phyloP scores from a whole-genome alignment of 116 monocot genomes.

The Posidonia oceanica region DNA sequence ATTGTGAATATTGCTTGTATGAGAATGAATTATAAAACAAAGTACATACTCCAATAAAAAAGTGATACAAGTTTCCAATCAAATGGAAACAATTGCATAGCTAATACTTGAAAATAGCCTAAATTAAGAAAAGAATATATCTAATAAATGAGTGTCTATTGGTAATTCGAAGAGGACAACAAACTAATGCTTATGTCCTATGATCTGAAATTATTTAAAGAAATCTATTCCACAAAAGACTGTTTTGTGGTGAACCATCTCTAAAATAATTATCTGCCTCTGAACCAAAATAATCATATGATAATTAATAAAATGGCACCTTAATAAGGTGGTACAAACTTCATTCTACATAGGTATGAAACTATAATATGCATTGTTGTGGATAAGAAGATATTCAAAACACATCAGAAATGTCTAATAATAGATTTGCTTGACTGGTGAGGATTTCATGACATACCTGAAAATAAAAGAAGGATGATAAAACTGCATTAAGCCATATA shows the following conservation, averaged over 20 bases:
- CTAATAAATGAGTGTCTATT: background rate
- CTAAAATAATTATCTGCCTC: background rate
- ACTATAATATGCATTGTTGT: too few relatives aligned
- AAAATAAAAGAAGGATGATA: slow-evolving; percentile 93
- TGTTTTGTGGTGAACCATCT: background rate
- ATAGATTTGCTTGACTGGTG: background rate
- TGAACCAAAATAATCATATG: too few relatives aligned
- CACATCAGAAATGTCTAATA: background rate
- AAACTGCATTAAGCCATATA: slow-evolving; percentile 83
- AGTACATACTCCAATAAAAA: background rate
- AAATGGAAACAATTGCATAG: background rate
- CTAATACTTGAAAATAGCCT: too few relatives aligned
- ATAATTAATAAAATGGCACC: too few relatives aligned
- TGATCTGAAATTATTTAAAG: background rate
- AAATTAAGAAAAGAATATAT: background rate
- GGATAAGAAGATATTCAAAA: background rate
- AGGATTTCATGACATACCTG: slow-evolving; percentile 41
- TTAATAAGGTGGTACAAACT: too few relatives aligned
- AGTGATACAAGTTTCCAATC: background rate
- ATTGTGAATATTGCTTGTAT: background rate
- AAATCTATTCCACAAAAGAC: background rate
- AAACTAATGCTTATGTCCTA: background rate
- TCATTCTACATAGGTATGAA: too few relatives aligned
- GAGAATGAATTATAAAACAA: background rate
- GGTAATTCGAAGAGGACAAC: background rate